Conservation (phyloP, 257 asterid species). For the Solanum pennellii region DNA sequence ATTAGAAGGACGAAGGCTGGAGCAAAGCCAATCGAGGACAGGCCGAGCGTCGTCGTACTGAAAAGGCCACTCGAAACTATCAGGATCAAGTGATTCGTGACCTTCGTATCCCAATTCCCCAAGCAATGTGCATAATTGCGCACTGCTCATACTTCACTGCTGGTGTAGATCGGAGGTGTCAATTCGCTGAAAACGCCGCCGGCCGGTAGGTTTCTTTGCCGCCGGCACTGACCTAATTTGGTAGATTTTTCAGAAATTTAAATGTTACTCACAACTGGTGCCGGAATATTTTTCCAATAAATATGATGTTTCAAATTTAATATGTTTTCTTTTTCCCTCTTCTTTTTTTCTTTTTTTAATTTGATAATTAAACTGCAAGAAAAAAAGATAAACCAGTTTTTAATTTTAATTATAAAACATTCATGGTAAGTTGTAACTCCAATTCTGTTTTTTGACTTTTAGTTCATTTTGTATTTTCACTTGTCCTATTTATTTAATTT, state of each 20-base stretch:
- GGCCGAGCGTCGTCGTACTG: slow-evolving; percentile 97
- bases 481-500: neutral
- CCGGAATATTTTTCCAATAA: neutral
- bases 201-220: slow-evolving; percentile 8
- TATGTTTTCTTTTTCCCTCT: neutral
- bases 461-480: neutral
- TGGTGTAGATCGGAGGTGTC: neutral
- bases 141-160: slow-evolving; percentile 44
- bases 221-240: slow-evolving; percentile 32
- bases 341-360: neutral
- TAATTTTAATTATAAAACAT: neutral
- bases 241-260: neutral
- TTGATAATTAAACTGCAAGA: neutral
- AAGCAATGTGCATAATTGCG: slow-evolving; percentile 62
- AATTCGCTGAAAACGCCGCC: neutral
- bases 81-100: slow-evolving; percentile 63
- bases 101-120: slow-evolving; percentile 81
- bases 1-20: slow-evolving; percentile 87
- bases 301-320: neutral
- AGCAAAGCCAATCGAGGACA: slow-evolving; percentile 93
- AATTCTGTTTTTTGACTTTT: neutral
- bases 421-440: neutral
- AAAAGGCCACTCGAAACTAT: slow-evolving; percentile 98
- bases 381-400: neutral
- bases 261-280: neutral